Conservation (phyloP, 208 protist genomes). For the Wallacemonas sp. region DNA sequence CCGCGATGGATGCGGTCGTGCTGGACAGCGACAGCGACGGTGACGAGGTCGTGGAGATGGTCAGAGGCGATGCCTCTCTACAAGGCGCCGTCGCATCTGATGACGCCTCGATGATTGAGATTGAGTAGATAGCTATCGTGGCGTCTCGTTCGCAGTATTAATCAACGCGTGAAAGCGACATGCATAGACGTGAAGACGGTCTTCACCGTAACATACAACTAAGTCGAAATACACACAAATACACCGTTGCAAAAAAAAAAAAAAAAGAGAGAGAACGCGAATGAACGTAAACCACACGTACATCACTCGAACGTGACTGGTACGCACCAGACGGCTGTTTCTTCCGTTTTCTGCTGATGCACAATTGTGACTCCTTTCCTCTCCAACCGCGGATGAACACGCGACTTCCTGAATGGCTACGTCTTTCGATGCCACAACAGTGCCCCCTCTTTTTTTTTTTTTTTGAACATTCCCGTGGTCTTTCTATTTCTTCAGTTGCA, state of each 20-base stretch:
- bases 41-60: conserved; percentile 14
- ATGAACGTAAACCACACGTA: too few relatives aligned
- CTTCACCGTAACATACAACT: neutral
- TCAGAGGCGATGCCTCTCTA: neutral
- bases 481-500: too few relatives aligned
- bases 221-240: neutral
- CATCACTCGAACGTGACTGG: too few relatives aligned
- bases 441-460: conserved; percentile 10
- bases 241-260: neutral
- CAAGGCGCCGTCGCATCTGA: neutral
- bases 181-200: neutral
- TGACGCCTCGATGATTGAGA: conserved; percentile 22
- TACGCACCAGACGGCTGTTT: too few relatives aligned
- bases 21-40: conserved; percentile 15
- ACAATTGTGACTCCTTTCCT: too few relatives aligned
- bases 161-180: too few relatives aligned
- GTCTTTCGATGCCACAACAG: neutral
- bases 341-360: too few relatives aligned
- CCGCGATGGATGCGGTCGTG: neutral
- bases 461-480: neutral
- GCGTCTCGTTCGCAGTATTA: too few relatives aligned
- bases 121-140: too few relatives aligned
- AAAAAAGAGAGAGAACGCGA: conserved; percentile 2
- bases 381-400: too few relatives aligned
- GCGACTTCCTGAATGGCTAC: neutral